Base-by-base conservation (phyloP, 305 asterid genomes). In the Plantago lanceolata region DNA sequence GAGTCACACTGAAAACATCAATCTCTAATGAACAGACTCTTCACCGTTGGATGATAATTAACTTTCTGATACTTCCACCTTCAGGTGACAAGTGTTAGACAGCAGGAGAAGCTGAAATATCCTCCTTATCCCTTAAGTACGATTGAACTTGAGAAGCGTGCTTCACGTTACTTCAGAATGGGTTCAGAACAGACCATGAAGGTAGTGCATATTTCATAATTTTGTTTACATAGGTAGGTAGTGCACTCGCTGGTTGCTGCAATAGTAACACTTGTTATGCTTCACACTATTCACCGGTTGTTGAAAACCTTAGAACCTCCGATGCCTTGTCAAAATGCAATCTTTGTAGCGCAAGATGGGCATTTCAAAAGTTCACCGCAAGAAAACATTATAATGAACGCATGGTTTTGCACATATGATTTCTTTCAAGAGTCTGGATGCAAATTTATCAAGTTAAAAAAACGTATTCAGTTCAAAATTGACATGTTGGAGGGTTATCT, bases 101-200 rank as follows among this genome's bases (percentile, higher is more conserved):
- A 83, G 56, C 95, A 79, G 70, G 85, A 89, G 74, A 87, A 86
- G 80, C 81, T 73, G 64, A 87, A 90, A 70, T 86, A 89, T 71
- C 99, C 97, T 70, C 99, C 99, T 66, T 74, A 83, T 77, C 99
- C 99, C 24, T 71, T 93, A 72, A 93, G 90, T 73, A 93, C 99
- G 57, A 80, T 93, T 73, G 99, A 90, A 88, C 94, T 93, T 71
- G 99, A 93, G 79, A 93, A 93, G 81, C 97, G 99, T 51, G 97
- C 99, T 77, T 90, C 99, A 48, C 95, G 95, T 51, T 93, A 85
- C 82, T 90, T 89, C 72, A 78, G 84, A 54, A 87, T 93, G 95
- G 90, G 99, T 78, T 85, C 99, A 63, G 99, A 80, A 68, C 88
- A 82, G 66, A 90, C 99, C 55, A 93, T 93, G 99, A 93, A 93